Conservation (phyloP, 176 grass and related monocot species). For the Avena sativa region DNA sequence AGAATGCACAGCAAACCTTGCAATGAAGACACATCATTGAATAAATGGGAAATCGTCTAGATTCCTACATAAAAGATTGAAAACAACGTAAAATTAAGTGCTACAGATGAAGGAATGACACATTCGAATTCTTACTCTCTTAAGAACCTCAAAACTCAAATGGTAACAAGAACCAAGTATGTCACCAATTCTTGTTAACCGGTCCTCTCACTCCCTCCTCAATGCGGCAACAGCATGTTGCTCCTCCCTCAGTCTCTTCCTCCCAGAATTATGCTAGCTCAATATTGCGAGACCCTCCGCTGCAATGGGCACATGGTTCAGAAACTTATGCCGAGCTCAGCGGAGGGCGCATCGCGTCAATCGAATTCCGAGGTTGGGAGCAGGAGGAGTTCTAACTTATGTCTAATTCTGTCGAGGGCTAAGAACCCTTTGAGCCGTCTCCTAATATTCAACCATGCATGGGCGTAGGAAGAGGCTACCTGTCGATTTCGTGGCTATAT, state of each 20-base stretch:
- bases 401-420: conserved; percentile 41
- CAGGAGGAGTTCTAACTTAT: conserved; percentile 41
- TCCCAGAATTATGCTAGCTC: conserved; percentile 35
- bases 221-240: conserved; percentile 22
- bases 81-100: background rate
- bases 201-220: conserved; percentile 23
- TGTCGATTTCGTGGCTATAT: conserved; percentile 43
- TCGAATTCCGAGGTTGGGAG: conserved; percentile 30
- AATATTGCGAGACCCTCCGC: conserved; percentile 35
- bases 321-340: conserved; percentile 36
- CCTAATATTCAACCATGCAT: conserved; percentile 47
- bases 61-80: background rate
- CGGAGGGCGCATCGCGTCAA: conserved; percentile 42
- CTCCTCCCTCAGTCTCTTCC: conserved; percentile 33
- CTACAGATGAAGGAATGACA: background rate
- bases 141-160: conserved; percentile 21
- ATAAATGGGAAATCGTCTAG: background rate
- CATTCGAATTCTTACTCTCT: conserved; percentile 45
- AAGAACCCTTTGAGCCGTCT: conserved; percentile 37
- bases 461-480: conserved; percentile 31
- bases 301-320: conserved; percentile 2
- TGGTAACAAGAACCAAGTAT: conserved; percentile 37
- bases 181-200: conserved; percentile 32
- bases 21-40: background rate
- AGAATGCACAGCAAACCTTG: conserved; percentile 7